Evolutionary conservation across 306 rosid species (phyloP).

Genomic region (Parietaria judaica): DNA sequence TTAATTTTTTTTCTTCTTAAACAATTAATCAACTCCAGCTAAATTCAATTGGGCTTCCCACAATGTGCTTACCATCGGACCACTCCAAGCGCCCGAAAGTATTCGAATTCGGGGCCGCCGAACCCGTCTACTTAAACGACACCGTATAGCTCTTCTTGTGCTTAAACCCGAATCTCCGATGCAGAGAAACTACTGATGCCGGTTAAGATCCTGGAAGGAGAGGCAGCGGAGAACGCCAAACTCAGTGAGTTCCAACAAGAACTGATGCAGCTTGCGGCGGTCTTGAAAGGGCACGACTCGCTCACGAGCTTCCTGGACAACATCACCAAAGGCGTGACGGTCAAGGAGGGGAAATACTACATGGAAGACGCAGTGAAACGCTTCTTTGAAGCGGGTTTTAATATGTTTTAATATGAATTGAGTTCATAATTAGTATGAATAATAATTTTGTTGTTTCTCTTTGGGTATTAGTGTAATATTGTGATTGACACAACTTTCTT

Average conservation of each 20-base stretch:
- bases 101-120: neutral
- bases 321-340: constrained; percentile 37
- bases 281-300: constrained; percentile 43
- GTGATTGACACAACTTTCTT: too few relatives aligned
- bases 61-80: constrained; percentile 57
- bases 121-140: constrained; percentile 28
- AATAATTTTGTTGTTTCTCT: too few relatives aligned
- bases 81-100: constrained; percentile 64
- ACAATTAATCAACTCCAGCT: constrained; percentile 17
- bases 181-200: constrained; percentile 42
- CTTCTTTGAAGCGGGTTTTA: constrained; percentile 63
- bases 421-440: too few relatives aligned
- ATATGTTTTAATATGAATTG: too few relatives aligned
- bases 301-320: constrained; percentile 41
- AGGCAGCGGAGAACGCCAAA: constrained; percentile 22
- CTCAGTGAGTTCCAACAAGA: constrained; percentile 58
- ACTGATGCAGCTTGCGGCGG: constrained; percentile 53
- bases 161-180: neutral
- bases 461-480: too few relatives aligned
- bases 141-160: constrained; percentile 42
- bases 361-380: constrained; percentile 54
- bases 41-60: constrained; percentile 54
- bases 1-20: neutral
- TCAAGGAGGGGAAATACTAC: constrained; percentile 64
- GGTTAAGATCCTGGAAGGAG: constrained; percentile 32